Percentiles rank a stretch among this genome's conserved stretches.
These are phyloP conservation scores for Echinosophora koreensis DNA, from an alignment of 306 rosid species.

Conservation along the genomic window DNA sequence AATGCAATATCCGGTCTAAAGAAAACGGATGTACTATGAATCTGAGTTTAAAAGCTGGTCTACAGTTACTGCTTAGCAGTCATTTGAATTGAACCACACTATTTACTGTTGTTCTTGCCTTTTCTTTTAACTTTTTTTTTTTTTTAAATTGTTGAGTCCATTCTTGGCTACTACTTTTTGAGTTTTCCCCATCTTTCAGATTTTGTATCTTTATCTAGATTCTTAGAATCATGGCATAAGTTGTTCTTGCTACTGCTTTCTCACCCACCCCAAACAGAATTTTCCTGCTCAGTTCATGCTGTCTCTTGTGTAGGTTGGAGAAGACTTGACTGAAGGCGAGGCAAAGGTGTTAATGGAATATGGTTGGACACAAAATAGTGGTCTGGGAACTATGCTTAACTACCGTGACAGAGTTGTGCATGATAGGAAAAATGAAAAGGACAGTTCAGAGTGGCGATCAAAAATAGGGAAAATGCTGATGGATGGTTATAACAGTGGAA, in stretches of 20 bases:
- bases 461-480: conserved; percentile 80
- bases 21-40: neutral
- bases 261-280: neutral
- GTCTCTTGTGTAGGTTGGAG: conserved; percentile 53
- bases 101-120: neutral
- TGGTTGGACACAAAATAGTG: conserved; percentile 85
- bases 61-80: neutral
- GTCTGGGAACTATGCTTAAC: conserved; percentile 93
- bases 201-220: neutral
- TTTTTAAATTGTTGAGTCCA: neutral
- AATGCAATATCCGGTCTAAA: neutral
- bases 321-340: conserved; percentile 76
- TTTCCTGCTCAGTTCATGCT: conserved; percentile 30
- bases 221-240: conserved; percentile 9
- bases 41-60: too few species aligned
- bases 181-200: neutral
- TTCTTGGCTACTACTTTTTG: conserved; percentile 6
- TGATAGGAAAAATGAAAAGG: conserved; percentile 67
- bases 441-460: conserved; percentile 79
- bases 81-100: neutral
- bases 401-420: conserved; percentile 86
- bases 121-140: neutral
- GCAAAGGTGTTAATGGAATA: conserved; percentile 75
- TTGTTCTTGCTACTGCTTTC: conserved; percentile 12
- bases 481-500: conserved; percentile 81